These are phyloP conservation scores for Wickerhamiella kurtzmanii DNA, from an alignment of 805 yeast species.

Conservation along the genomic window DNA sequence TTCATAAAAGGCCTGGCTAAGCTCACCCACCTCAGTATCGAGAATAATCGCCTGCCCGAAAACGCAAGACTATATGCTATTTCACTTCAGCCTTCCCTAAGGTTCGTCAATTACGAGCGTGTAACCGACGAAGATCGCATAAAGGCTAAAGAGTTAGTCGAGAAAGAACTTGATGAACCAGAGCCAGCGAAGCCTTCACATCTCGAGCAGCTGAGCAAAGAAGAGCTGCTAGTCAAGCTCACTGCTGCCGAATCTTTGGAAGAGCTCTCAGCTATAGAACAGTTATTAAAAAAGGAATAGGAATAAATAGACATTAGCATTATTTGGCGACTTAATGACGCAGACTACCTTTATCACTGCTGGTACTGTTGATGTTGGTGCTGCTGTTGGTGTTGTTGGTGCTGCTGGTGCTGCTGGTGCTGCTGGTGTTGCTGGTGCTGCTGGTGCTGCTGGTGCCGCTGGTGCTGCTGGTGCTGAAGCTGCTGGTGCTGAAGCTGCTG, in stretches of 20 bases:
- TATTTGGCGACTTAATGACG: slow-evolving; percentile 3
- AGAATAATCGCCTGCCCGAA: slow-evolving; percentile 45
- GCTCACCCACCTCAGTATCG: slow-evolving; percentile 37
- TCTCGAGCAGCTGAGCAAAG: slow-evolving; percentile 30
- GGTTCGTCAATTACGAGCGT: slow-evolving; percentile 53
- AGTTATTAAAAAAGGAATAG: slow-evolving; percentile 34
- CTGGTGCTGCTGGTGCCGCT: neutral
- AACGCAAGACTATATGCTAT: slow-evolving; percentile 49
- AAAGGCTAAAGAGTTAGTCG: neutral
- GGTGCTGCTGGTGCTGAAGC: neutral
- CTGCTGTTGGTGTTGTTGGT: neutral
- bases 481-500: neutral
- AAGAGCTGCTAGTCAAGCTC: slow-evolving; percentile 39
- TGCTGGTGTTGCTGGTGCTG: too few relatives aligned
- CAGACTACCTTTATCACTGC: neutral
- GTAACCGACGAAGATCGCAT: slow-evolving; percentile 43
- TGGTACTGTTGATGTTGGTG: neutral
- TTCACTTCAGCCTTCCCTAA: slow-evolving; percentile 49
- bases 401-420: slow-evolving; percentile 5
- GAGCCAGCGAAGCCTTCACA: slow-evolving; percentile 22
- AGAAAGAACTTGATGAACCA: too few relatives aligned
- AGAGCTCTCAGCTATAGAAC: slow-evolving; percentile 63
- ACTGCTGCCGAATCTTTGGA: slow-evolving; percentile 52
- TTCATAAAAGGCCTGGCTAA: slow-evolving; percentile 30
- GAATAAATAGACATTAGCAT: slow-evolving; percentile 10